Evolutionary conservation across 2,329 filamentous ascomycete genomes (phyloP).

Genomic region (Aspergillus arachidicola): DNA sequence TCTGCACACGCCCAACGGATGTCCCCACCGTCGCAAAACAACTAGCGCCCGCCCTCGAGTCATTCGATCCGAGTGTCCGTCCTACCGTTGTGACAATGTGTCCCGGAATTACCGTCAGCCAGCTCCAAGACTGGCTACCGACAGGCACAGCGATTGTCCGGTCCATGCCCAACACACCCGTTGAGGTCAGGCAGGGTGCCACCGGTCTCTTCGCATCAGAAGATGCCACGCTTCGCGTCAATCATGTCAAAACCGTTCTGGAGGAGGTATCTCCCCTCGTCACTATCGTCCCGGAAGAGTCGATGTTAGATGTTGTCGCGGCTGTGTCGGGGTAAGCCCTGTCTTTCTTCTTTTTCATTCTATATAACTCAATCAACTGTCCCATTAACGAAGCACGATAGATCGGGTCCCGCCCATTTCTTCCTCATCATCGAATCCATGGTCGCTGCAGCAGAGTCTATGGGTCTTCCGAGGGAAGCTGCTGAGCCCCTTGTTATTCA

Average conservation of each 20-base stretch:
- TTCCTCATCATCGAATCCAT: conserved; percentile 1
- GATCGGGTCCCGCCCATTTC: conserved; percentile 3
- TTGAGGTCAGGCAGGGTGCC: no score
- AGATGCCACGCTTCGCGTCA: no score
- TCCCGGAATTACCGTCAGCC: background rate
- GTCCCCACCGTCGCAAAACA: background rate
- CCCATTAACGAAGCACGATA: background rate
- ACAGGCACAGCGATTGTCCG: no score
- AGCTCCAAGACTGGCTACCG: no score
- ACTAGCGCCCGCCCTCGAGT: background rate
- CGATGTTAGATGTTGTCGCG: conserved; percentile 1
- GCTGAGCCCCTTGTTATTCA: background rate
- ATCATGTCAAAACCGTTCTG: no score
- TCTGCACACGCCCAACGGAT: background rate
- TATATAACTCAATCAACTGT: background rate
- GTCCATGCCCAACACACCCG: no score
- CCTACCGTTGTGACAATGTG: conserved; percentile 1
- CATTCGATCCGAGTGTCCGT: background rate
- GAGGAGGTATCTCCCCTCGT: no score
- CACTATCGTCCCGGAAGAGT: background rate
- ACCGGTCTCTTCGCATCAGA: no score
- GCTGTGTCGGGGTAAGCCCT: conserved; percentile 2
- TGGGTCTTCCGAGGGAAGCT: background rate
- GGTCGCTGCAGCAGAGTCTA: conserved; percentile 1
- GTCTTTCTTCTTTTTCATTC: no score